A percentile compares a stretch with the other conserved stretches of the same genome.
Conservation (phyloP, 805 yeast species). For the Schwanniomyces pseudopolymorphus region DNA sequence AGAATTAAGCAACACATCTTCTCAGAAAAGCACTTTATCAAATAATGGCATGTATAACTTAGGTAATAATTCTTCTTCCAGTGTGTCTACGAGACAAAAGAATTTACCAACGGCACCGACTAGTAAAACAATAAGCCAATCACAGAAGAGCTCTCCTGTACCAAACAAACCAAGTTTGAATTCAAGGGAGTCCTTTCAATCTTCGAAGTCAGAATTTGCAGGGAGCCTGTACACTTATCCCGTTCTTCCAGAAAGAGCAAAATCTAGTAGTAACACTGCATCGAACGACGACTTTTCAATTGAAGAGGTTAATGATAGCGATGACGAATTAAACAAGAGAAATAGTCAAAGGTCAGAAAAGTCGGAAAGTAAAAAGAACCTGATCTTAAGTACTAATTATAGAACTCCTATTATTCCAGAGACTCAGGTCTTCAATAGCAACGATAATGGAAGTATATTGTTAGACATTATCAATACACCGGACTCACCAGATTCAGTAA, state of each 20-base stretch:
- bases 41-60: conserved; percentile 4
- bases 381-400: background rate
- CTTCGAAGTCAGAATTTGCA: conserved; percentile 14
- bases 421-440: background rate
- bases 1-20: background rate
- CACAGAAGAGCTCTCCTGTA: background rate
- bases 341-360: conserved; percentile 1
- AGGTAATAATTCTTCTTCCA: conserved; percentile 8
- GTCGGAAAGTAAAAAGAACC: background rate
- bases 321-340: conserved; percentile 29
- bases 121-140: background rate
- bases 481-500: conserved; percentile 6
- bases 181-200: conserved; percentile 16
- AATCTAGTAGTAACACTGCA: conserved; percentile 1
- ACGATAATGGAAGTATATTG: conserved; percentile 15
- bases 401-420: background rate
- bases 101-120: conserved; percentile 15
- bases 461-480: conserved; percentile 18
- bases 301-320: conserved; percentile 42
- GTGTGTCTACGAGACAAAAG: conserved; percentile 12
- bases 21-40: background rate
- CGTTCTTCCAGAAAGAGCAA: conserved; percentile 8
- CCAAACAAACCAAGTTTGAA: background rate
- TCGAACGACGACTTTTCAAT: conserved; percentile 30
- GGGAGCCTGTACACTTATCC: conserved; percentile 11